Percentiles rank a stretch among this genome's conserved stretches.
Evolutionary conservation across 2,329 filamentous ascomycete genomes (phyloP).

Genomic region (Monosporascus sp.): DNA sequence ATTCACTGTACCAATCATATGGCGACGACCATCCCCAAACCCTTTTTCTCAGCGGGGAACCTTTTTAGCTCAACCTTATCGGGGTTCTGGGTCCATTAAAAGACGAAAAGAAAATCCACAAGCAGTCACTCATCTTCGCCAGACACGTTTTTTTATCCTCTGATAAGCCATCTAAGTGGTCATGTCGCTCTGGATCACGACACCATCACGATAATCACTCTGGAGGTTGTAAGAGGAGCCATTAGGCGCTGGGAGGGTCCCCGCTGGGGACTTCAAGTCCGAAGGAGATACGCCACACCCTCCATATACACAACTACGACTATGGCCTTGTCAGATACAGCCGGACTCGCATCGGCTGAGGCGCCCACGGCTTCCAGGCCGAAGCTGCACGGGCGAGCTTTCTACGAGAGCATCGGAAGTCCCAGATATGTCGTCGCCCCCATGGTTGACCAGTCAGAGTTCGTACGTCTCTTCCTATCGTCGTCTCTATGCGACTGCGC

Average conservation of each 20-base stretch:
- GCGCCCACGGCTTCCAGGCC: slow-evolving; percentile 21
- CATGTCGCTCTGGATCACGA: neutral
- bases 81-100: no score
- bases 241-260: slow-evolving; percentile 8
- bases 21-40: no score
- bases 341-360: slow-evolving; percentile 3
- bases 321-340: slow-evolving; percentile 20
- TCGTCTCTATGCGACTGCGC: neutral
- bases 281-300: slow-evolving; percentile 9
- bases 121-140: neutral
- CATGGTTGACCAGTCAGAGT: slow-evolving; percentile 98
- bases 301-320: slow-evolving; percentile 22
- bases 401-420: slow-evolving; percentile 91
- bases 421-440: slow-evolving; percentile 88
- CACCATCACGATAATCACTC: slow-evolving; percentile 2
- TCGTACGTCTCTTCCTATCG: slow-evolving; percentile 53
- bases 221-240: slow-evolving; percentile 8
- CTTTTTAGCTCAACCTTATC: no score
- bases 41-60: no score
- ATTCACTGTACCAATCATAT: no score
- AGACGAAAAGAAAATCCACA: neutral
- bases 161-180: neutral
- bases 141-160: no score
- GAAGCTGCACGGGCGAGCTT: slow-evolving; percentile 79
- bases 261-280: slow-evolving; percentile 2